These are phyloP conservation scores for Glebionis coronaria DNA, from an alignment of 129 eudicot genomes.

Conservation along the genomic window DNA sequence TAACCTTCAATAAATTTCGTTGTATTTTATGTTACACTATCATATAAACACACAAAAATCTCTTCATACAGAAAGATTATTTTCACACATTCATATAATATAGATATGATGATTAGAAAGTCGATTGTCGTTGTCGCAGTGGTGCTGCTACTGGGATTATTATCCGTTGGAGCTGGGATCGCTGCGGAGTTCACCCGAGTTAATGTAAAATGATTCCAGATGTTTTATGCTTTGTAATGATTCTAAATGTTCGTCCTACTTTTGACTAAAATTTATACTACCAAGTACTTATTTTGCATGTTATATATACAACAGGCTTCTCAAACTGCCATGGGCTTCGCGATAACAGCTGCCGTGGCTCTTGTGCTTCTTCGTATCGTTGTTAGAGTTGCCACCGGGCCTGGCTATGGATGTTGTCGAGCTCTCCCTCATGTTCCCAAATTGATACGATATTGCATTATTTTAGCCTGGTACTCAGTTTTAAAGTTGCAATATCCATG, in stretches of 20 bases:
- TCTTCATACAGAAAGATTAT: neutral
- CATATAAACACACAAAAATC: neutral
- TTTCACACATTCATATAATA: neutral
- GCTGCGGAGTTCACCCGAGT: slow-evolving; percentile 29
- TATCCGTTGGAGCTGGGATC: slow-evolving; percentile 23
- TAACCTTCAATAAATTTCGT: slow-evolving; percentile 1
- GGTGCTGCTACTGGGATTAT: slow-evolving; percentile 18
- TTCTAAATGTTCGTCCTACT: too few species aligned
- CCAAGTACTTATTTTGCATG: neutral
- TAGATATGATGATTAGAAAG: slow-evolving; percentile 5
- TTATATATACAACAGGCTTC: slow-evolving; percentile 18
- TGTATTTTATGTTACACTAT: slow-evolving; percentile 11
- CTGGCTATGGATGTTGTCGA: slow-evolving; percentile 24
- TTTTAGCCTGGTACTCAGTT: slow-evolving; percentile 22
- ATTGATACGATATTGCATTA: slow-evolving; percentile 22
- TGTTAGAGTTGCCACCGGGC: slow-evolving; percentile 29
- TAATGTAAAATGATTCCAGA: neutral
- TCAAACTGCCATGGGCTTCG: neutral
- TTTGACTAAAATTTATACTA: too few species aligned
- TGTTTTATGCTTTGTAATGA: too few species aligned
- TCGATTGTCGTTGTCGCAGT: slow-evolving; percentile 22
- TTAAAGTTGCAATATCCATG: neutral
- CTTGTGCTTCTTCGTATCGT: slow-evolving; percentile 23
- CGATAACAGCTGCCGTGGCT: slow-evolving; percentile 10
- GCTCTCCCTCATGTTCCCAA: slow-evolving; percentile 20